These are phyloP conservation scores for Phytophthora niederhauseri DNA, from an alignment of 352 stramenopile genomes.

Conservation along the genomic window DNA sequence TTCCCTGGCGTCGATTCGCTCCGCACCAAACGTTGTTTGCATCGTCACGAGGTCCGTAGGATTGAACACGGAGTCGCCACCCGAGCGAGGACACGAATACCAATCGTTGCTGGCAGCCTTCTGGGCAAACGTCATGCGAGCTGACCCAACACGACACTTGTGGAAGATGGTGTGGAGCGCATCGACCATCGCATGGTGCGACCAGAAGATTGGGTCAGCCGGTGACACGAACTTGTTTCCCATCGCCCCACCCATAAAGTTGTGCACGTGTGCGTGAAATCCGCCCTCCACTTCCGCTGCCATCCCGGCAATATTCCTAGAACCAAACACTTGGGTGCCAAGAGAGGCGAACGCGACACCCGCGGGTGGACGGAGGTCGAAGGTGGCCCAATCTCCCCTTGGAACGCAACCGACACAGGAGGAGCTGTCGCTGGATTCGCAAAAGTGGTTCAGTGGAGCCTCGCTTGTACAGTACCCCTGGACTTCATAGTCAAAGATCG, in stretches of 20 bases:
- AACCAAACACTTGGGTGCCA: constrained; percentile 36
- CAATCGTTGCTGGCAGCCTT: constrained; percentile 30
- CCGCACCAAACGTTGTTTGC: constrained; percentile 32
- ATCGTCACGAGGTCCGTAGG: constrained; percentile 38
- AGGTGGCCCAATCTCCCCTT: constrained; percentile 22
- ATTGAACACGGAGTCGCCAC: constrained; percentile 34
- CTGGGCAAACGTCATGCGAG: constrained; percentile 42
- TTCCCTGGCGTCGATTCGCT: constrained; percentile 28
- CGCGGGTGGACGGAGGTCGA: constrained; percentile 12
- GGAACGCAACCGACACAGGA: constrained; percentile 13
- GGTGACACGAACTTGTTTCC: constrained; percentile 35
- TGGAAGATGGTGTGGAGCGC: constrained; percentile 63
- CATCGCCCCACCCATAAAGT: constrained; percentile 45
- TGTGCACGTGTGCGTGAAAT: constrained; percentile 51
- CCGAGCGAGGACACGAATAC: constrained; percentile 11
- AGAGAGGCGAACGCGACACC: constrained; percentile 33
- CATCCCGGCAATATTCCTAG: constrained; percentile 45
- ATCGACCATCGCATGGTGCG: constrained; percentile 66
- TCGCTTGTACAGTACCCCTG: constrained; percentile 38
- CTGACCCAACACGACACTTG: constrained; percentile 53
- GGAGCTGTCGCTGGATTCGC: constrained; percentile 21
- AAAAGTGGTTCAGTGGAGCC: constrained; percentile 52
- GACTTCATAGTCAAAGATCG: constrained; percentile 34
- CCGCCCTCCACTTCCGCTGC: constrained; percentile 35
- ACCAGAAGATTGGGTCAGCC: constrained; percentile 68